Conservation (phyloP, 2,329 filamentous ascomycete species). For the Coccinonectria pachysandricola region DNA sequence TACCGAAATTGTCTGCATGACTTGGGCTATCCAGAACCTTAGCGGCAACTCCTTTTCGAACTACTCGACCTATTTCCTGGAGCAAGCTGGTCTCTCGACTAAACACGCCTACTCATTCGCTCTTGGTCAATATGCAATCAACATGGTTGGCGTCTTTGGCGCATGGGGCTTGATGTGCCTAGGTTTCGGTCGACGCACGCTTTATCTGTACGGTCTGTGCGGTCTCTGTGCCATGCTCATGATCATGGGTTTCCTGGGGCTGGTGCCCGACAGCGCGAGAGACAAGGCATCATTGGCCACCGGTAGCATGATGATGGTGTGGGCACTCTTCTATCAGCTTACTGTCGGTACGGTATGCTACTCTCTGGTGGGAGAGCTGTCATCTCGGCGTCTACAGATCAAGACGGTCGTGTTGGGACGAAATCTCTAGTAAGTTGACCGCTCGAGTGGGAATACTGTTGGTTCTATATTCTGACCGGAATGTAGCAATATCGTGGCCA, state of each 20-base stretch:
- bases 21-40: slow-evolving; percentile 54
- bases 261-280: slow-evolving; percentile 53
- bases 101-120: slow-evolving; percentile 47
- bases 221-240: slow-evolving; percentile 68
- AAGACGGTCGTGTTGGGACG: slow-evolving; percentile 85
- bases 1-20: slow-evolving; percentile 59
- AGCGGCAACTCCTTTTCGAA: slow-evolving; percentile 56
- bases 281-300: slow-evolving; percentile 61
- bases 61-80: slow-evolving; percentile 54
- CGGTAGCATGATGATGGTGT: slow-evolving; percentile 74
- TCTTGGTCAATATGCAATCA: slow-evolving; percentile 57
- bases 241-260: slow-evolving; percentile 72
- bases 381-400: slow-evolving; percentile 73
- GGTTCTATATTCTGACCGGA: too few relatives aligned
- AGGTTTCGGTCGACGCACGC: slow-evolving; percentile 62
- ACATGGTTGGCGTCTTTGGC: slow-evolving; percentile 72
- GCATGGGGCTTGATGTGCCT: slow-evolving; percentile 71
- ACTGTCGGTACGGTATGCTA: slow-evolving; percentile 86
- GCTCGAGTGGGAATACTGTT: too few relatives aligned
- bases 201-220: slow-evolving; percentile 68
- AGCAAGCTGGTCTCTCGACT: slow-evolving; percentile 45
- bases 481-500: slow-evolving; percentile 65
- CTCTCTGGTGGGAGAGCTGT: slow-evolving; percentile 76
- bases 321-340: slow-evolving; percentile 75
- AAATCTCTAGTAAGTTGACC: slow-evolving; percentile 51